Base-by-base conservation (phyloP, 768 basidiomycete genomes). In the Mycena maculata region DNA sequence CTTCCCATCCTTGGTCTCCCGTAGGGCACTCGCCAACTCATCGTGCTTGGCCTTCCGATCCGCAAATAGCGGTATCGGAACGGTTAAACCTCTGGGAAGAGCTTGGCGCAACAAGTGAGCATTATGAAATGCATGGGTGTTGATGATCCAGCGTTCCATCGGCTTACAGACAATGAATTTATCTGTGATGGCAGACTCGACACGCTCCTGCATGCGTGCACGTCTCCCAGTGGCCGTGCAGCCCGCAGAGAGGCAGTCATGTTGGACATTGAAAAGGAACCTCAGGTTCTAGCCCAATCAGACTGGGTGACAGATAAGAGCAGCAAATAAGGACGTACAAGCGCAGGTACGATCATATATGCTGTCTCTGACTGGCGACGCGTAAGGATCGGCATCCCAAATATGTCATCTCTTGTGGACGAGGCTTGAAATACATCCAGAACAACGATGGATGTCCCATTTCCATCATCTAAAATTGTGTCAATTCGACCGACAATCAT, bases 81-180 rank as follows among this genome's bases (percentile, higher is more conserved):
- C 56, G 42, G 44, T 50, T 0, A 48, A 52, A 11, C 27, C 22
- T 0, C 63, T 57, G 3, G 56, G 64, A 15, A 69, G 63, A 13
- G n/a, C 30, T 13, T 30, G 55, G 11, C 68, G 64, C 10, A 69
- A n/a, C 8, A 69, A 64, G 23, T 69, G 68, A 28, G 68, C 49
- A 20, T 70, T 70, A 47, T 70, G 68, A 25, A 66, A 60, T 0
- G 65, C 57, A 2, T 50, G 42, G 1, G 60, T 61, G 42, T 70
- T 70, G 28, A 70, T 39, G 3, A 70, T 22, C 18, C 28, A 61
- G 16, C 39, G 13, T 0, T 65, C 50, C 15, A 60, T n/a, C 6
- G 64, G 42, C 23, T 30, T 39, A 39, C 62, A 60, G 16, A 52
- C 33, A 12, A 70, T 48, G 20, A 56, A 45, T 0, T 33, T 0